A percentile compares a stretch with the other conserved stretches of the same genome.
Conservation (phyloP, 1,284 basidiomycete genomes). For the Violaceomyces palustris region DNA sequence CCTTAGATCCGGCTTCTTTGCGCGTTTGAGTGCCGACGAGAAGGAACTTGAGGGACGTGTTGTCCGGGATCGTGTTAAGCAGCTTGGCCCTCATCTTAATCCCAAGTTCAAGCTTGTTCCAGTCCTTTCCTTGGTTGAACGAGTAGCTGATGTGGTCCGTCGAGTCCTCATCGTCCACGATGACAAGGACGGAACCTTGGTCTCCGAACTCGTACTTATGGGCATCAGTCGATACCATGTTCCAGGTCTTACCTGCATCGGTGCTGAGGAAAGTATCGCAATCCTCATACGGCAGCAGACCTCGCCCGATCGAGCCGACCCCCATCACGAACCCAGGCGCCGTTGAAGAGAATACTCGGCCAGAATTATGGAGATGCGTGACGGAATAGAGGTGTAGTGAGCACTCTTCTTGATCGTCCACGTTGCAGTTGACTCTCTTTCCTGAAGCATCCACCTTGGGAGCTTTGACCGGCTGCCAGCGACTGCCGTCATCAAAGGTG, state of each 20-base stretch:
- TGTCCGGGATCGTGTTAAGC: conserved; percentile 82
- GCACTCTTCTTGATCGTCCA: conserved; percentile 62
- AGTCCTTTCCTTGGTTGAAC: conserved; percentile 75
- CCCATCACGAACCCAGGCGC: conserved; percentile 93
- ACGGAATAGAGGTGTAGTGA: conserved; percentile 88
- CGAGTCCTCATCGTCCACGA: conserved; percentile 79
- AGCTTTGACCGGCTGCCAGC: conserved; percentile 68
- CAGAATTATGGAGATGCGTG: conserved; percentile 83
- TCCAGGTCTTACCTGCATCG: conserved; percentile 84
- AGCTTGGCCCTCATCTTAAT: conserved; percentile 67
- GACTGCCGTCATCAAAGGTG: conserved; percentile 86
- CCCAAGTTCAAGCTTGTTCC: conserved; percentile 70
- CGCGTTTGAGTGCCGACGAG: conserved; percentile 74
- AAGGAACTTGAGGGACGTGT: conserved; percentile 86
- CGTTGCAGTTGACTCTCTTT: conserved; percentile 63
- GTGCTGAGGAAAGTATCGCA: conserved; percentile 89
- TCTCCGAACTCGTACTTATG: conserved; percentile 97
- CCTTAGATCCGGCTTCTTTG: conserved; percentile 59
- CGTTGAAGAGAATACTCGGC: conserved; percentile 85
- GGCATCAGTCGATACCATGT: conserved; percentile 69
- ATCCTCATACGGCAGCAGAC: conserved; percentile 72
- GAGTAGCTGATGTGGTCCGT: conserved; percentile 73
- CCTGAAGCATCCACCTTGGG: conserved; percentile 65
- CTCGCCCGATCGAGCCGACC: conserved; percentile 77
- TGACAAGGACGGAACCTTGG: conserved; percentile 72